A percentile compares a stretch with the other conserved stretches of the same genome.
Conservation (phyloP, 306 rosid genomes). For the Senna tora region DNA sequence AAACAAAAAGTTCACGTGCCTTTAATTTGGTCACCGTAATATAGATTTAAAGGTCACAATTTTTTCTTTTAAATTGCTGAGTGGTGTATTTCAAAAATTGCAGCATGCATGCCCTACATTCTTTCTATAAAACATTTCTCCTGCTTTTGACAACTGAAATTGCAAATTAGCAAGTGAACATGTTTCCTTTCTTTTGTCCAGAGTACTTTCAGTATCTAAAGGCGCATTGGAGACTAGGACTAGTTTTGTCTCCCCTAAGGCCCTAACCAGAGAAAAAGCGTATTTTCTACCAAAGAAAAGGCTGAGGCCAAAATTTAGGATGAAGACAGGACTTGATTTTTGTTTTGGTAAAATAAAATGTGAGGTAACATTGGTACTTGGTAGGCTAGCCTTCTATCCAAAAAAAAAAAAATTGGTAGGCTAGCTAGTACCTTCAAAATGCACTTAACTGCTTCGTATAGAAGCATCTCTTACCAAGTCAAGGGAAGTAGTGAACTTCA, state of each 20-base stretch:
- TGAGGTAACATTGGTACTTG: not conserved
- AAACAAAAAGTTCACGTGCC: not conserved
- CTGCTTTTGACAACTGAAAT: not conserved
- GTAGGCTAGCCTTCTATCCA: no score
- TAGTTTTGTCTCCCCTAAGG: constrained; percentile 4
- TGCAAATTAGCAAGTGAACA: not conserved
- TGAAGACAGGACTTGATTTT: constrained; percentile 5
- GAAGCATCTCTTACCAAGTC: constrained; percentile 18
- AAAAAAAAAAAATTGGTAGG: no score
- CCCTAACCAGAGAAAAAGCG: not conserved
- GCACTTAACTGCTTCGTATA: not conserved
- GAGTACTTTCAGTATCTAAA: constrained; percentile 8
- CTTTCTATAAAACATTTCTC: not conserved
- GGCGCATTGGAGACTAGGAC: not conserved
- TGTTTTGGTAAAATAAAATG: constrained; percentile 8
- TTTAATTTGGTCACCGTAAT: constrained; percentile 14
- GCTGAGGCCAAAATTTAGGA: constrained; percentile 1
- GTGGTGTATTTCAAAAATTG: constrained; percentile 2
- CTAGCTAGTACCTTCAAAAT: constrained; percentile 24
- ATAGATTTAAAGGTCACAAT: not conserved
- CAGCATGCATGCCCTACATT: not conserved
- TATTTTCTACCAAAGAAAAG: not conserved
- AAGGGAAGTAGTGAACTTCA: constrained; percentile 3
- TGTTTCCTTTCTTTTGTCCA: not conserved
- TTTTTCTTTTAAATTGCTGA: constrained; percentile 8